Evolutionary conservation across 495 filamentous ascomycete species (phyloP).

Genomic region (Neurospora sp.): DNA sequence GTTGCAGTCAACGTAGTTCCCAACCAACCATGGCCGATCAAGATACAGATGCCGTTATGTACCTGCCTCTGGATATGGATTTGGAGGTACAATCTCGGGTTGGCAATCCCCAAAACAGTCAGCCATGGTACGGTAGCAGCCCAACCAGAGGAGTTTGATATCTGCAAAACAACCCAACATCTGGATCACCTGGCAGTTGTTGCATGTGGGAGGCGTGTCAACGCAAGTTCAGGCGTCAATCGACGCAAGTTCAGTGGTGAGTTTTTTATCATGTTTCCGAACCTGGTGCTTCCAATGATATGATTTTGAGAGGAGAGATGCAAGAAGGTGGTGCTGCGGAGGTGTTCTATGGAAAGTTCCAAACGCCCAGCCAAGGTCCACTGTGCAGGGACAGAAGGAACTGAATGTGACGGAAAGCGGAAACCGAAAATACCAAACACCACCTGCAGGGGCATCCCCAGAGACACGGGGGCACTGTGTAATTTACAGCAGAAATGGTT

Average conservation of each 20-base stretch:
- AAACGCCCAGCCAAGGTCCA: background rate
- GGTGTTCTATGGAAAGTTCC: background rate
- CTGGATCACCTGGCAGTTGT: constrained; percentile 2
- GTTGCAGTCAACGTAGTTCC: background rate
- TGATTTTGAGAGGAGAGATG: background rate
- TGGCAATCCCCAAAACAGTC: constrained; percentile 8
- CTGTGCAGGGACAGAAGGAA: background rate
- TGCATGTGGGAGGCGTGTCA: background rate
- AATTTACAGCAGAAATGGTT: background rate
- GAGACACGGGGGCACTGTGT: background rate
- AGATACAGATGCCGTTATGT: background rate
- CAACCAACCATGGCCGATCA: background rate
- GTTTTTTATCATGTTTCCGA: too few relatives aligned
- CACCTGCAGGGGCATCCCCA: background rate
- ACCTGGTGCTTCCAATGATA: too few relatives aligned
- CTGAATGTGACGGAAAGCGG: background rate
- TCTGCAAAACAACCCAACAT: constrained; percentile 22
- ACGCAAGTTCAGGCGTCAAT: constrained; percentile 23
- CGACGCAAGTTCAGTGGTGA: background rate
- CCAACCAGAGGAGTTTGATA: background rate
- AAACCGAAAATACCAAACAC: background rate
- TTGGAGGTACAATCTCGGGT: constrained; percentile 8
- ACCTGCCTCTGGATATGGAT: background rate
- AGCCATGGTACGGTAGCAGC: background rate
- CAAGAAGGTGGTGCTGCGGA: background rate